These are phyloP conservation scores for Moricandia moricandioides DNA, from an alignment of 345 rosid genomes.

Conservation along the genomic window DNA sequence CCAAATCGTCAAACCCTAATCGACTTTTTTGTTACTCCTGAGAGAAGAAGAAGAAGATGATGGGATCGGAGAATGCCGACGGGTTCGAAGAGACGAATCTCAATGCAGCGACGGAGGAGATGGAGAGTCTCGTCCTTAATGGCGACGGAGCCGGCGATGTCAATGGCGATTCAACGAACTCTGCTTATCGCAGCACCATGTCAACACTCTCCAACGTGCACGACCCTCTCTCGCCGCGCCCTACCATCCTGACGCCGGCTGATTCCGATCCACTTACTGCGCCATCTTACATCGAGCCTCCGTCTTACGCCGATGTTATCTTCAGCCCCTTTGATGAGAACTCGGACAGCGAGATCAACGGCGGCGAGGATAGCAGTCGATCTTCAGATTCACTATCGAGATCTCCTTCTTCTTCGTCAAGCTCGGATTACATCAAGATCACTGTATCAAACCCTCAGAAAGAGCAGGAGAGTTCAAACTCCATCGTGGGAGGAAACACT, in stretches of 20 bases:
- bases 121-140: slow-evolving; percentile 67
- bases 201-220: slow-evolving; percentile 53
- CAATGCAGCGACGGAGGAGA: slow-evolving; percentile 57
- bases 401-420: slow-evolving; percentile 57
- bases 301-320: slow-evolving; percentile 80
- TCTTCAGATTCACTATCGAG: slow-evolving; percentile 47
- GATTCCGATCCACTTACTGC: slow-evolving; percentile 79
- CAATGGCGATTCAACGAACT: slow-evolving; percentile 35
- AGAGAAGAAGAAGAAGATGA: slow-evolving; percentile 48
- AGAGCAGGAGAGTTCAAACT: slow-evolving; percentile 72
- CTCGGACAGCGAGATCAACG: slow-evolving; percentile 53
- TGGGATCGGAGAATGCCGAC: slow-evolving; percentile 74
- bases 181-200: slow-evolving; percentile 60
- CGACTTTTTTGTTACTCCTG: slow-evolving; percentile 17
- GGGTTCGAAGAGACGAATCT: slow-evolving; percentile 54
- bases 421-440: slow-evolving; percentile 60
- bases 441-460: slow-evolving; percentile 87
- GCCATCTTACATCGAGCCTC: slow-evolving; percentile 76
- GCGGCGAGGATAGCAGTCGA: slow-evolving; percentile 48
- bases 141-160: slow-evolving; percentile 25
- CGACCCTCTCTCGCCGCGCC: slow-evolving; percentile 56
- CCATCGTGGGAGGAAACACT: slow-evolving; percentile 70
- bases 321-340: slow-evolving; percentile 77
- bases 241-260: slow-evolving; percentile 45
- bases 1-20: slow-evolving; percentile 34